A percentile compares a stretch with the other conserved stretches of the same genome.
Conservation (phyloP, 371 early-diverging fungal species). For the Mucor velutinosus region DNA sequence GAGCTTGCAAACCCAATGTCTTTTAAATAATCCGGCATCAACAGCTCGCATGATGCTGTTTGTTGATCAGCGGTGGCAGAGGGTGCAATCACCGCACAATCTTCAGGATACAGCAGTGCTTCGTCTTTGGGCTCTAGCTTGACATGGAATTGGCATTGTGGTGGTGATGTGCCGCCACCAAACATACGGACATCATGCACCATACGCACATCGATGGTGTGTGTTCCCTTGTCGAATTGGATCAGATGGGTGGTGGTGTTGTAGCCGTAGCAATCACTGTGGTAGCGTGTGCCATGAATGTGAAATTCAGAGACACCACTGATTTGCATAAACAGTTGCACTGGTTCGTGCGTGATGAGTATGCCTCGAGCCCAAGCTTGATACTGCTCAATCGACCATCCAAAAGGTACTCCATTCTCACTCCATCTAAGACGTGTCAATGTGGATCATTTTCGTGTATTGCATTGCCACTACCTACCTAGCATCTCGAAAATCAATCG, state of each 20-base stretch:
- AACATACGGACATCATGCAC: slow-evolving; percentile 68
- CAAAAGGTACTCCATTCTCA: slow-evolving; percentile 57
- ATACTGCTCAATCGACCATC: slow-evolving; percentile 60
- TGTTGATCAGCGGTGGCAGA: not conserved
- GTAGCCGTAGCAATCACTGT: slow-evolving; percentile 52
- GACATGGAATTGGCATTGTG: slow-evolving; percentile 42
- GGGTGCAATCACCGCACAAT: slow-evolving; percentile 5
- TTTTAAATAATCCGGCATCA: slow-evolving; percentile 26
- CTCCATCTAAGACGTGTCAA: slow-evolving; percentile 47
- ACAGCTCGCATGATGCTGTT: not conserved
- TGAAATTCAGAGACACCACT: slow-evolving; percentile 51
- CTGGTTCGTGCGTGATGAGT: slow-evolving; percentile 20
- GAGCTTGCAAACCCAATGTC: slow-evolving; percentile 24
- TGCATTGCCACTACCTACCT: slow-evolving; percentile 15
- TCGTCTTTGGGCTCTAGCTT: slow-evolving; percentile 5
- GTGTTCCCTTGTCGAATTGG: slow-evolving; percentile 40
- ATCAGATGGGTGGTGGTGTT: slow-evolving; percentile 42
- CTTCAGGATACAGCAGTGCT: slow-evolving; percentile 10
- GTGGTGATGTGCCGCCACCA: slow-evolving; percentile 57
- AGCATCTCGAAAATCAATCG: slow-evolving; percentile 40
- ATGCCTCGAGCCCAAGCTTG: slow-evolving; percentile 54
- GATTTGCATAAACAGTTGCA: slow-evolving; percentile 36
- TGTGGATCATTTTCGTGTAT: not conserved
- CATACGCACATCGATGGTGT: slow-evolving; percentile 56
- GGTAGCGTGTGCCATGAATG: slow-evolving; percentile 36